These are phyloP conservation scores for Maudiozyma saulgeensis DNA, from an alignment of 805 yeast genomes.

Conservation along the genomic window DNA sequence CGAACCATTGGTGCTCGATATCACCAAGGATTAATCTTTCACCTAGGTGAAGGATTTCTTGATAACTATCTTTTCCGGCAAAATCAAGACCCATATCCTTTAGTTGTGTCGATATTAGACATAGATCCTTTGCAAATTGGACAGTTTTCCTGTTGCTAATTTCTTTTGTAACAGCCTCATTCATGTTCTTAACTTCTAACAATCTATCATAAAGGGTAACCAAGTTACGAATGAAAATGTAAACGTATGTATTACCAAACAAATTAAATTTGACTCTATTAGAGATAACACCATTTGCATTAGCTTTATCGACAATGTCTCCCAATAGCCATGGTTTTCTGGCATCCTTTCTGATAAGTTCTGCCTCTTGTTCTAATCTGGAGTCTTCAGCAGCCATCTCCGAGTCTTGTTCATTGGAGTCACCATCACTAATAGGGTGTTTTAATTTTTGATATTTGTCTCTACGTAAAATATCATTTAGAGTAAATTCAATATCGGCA, in stretches of 20 bases:
- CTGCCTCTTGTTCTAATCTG: slow-evolving; percentile 24
- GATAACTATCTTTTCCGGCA: slow-evolving; percentile 59
- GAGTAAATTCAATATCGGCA: slow-evolving; percentile 14
- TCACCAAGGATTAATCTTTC: slow-evolving; percentile 79
- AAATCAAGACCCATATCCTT: slow-evolving; percentile 74
- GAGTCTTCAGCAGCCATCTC: slow-evolving; percentile 21
- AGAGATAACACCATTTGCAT: slow-evolving; percentile 22
- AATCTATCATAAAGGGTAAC: slow-evolving; percentile 75
- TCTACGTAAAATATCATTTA: slow-evolving; percentile 20
- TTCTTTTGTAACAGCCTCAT: slow-evolving; percentile 63
- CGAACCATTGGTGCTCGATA: slow-evolving; percentile 88
- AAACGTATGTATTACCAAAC: slow-evolving; percentile 81
- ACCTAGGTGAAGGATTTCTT: slow-evolving; percentile 66
- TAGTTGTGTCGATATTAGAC: slow-evolving; percentile 68
- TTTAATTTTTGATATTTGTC: slow-evolving; percentile 34
- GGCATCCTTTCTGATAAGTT: slow-evolving; percentile 22
- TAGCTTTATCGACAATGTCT: slow-evolving; percentile 25
- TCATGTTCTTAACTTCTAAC: slow-evolving; percentile 62
- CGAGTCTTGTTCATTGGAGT: slow-evolving; percentile 9
- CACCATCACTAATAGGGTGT: slow-evolving; percentile 7
- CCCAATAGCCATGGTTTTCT: slow-evolving; percentile 29
- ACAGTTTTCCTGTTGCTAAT: slow-evolving; percentile 53
- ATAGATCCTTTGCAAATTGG: slow-evolving; percentile 79
- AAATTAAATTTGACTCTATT: slow-evolving; percentile 56
- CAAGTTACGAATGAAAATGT: slow-evolving; percentile 80